These are phyloP conservation scores for Tolypocladium paradoxum DNA, from an alignment of 2,329 filamentous ascomycete species.

Conservation along the genomic window DNA sequence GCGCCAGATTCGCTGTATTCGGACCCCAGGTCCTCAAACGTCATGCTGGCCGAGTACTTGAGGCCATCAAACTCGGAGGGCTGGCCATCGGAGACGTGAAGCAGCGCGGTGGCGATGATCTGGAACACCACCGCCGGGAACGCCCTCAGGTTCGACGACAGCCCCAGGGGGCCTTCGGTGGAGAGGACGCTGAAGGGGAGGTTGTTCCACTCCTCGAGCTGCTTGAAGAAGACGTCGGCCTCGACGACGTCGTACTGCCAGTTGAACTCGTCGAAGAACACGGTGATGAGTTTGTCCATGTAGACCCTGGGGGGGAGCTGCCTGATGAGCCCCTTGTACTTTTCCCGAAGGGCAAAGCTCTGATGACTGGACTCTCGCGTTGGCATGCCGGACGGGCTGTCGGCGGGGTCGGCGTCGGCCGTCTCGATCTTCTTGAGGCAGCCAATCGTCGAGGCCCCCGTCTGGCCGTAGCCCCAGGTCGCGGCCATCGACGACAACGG, in stretches of 20 bases:
- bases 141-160: slow-evolving; percentile 39
- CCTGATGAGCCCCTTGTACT: slow-evolving; percentile 47
- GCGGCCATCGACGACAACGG: slow-evolving; percentile 31
- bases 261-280: slow-evolving; percentile 49
- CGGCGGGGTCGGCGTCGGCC: slow-evolving; percentile 21
- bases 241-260: slow-evolving; percentile 49
- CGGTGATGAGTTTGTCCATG: slow-evolving; percentile 41
- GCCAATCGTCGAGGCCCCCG: slow-evolving; percentile 39
- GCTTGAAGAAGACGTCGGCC: slow-evolving; percentile 36
- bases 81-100: slow-evolving; percentile 37
- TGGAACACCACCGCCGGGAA: slow-evolving; percentile 53
- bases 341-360: slow-evolving; percentile 34
- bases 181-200: slow-evolving; percentile 41
- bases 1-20: slow-evolving; percentile 51
- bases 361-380: slow-evolving; percentile 12
- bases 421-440: slow-evolving; percentile 45
- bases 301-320: slow-evolving; percentile 44
- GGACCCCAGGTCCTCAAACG: slow-evolving; percentile 47
- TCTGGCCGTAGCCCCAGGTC: slow-evolving; percentile 44
- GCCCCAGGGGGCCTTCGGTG: slow-evolving; percentile 36
- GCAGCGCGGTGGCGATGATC: slow-evolving; percentile 41
- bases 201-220: slow-evolving; percentile 43
- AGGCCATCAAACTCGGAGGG: slow-evolving; percentile 41
- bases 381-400: slow-evolving; percentile 4
- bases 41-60: slow-evolving; percentile 49